Evolutionary conservation across 1,284 basidiomycete genomes (phyloP).

Genomic region (Leccinum pachyderme): DNA sequence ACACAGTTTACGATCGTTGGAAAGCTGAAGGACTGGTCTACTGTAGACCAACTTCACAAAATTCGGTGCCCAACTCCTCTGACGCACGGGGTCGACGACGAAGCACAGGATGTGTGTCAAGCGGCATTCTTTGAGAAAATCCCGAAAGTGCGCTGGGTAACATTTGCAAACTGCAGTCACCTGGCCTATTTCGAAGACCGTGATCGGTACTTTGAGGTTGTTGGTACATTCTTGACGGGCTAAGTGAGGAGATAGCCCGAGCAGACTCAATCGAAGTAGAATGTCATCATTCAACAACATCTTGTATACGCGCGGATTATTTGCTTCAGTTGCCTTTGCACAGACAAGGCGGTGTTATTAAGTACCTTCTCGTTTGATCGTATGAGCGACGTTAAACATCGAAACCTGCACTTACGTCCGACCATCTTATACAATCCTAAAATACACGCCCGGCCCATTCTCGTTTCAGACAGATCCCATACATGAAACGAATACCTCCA

Average conservation of each 20-base stretch:
- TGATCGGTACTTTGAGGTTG: conserved; percentile 15
- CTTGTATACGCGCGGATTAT: conserved; percentile 71
- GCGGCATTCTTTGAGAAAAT: conserved; percentile 31
- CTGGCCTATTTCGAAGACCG: conserved; percentile 8
- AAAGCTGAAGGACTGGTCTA: conserved; percentile 33
- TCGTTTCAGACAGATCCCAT: conserved; percentile 96
- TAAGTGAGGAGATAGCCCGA: conserved; percentile 51
- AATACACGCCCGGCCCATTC: conserved; percentile 91
- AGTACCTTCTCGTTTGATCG: conserved; percentile 70
- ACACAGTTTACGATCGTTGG: conserved; percentile 29
- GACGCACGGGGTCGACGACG: conserved; percentile 33
- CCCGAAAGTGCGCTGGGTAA: conserved; percentile 33
- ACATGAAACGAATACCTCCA: conserved; percentile 94
- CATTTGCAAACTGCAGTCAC: conserved; percentile 35
- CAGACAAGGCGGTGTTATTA: conserved; percentile 48
- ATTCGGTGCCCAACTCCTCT: conserved; percentile 36
- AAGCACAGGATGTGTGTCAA: conserved; percentile 30
- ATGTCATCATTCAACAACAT: neutral
- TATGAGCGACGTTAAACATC: neutral
- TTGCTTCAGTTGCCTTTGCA: conserved; percentile 88
- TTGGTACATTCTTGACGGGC: conserved; percentile 14
- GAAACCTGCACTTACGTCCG: conserved; percentile 48
- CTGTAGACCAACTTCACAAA: conserved; percentile 31
- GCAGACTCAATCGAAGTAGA: conserved; percentile 80
- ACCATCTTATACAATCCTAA: conserved; percentile 98